Evolutionary conservation across 495 filamentous ascomycete species (phyloP).

Genomic region (Glarea lozoyensis): DNA sequence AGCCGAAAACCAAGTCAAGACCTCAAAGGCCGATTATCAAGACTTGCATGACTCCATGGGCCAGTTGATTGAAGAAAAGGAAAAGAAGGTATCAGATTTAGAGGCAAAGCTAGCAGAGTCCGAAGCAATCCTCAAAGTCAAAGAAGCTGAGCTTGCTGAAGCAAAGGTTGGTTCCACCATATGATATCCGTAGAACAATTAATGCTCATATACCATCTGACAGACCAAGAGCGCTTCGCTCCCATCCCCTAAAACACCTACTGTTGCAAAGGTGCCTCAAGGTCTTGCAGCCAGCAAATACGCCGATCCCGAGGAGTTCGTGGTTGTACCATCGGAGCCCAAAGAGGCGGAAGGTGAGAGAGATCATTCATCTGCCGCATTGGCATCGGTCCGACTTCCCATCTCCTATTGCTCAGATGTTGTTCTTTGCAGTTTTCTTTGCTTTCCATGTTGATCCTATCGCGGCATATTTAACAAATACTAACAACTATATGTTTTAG

Average conservation of each 20-base stretch:
- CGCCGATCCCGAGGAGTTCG: conserved; percentile 22
- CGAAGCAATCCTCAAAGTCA: conserved; percentile 27
- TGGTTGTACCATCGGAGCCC: conserved; percentile 17
- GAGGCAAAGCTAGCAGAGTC: conserved; percentile 16
- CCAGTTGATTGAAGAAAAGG: conserved; percentile 36
- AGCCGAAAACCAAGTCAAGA: conserved; percentile 27
- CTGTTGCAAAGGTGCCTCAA: conserved; percentile 18
- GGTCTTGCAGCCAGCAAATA: conserved; percentile 38
- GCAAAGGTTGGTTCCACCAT: conserved; percentile 32
- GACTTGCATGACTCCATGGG: conserved; percentile 44
- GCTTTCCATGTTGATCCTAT: too few species aligned
- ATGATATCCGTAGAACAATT: background rate
- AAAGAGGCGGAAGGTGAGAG: conserved; percentile 43
- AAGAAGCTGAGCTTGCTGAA: conserved; percentile 45
- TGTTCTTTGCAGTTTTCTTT: conserved; percentile 4
- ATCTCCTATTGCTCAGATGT: conserved; percentile 29
- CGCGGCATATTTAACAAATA: too few species aligned
- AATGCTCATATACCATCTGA: background rate
- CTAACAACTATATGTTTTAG: too few species aligned
- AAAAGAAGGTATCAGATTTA: conserved; percentile 20
- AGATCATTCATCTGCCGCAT: conserved; percentile 45
- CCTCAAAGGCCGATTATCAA: conserved; percentile 42
- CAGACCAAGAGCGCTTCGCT: conserved; percentile 14
- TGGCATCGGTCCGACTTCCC: conserved; percentile 45
- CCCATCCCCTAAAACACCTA: conserved; percentile 10